phyloP scores from a whole-genome alignment of 1,284 basidiomycete species.

The Fistulina hepatica region DNA sequence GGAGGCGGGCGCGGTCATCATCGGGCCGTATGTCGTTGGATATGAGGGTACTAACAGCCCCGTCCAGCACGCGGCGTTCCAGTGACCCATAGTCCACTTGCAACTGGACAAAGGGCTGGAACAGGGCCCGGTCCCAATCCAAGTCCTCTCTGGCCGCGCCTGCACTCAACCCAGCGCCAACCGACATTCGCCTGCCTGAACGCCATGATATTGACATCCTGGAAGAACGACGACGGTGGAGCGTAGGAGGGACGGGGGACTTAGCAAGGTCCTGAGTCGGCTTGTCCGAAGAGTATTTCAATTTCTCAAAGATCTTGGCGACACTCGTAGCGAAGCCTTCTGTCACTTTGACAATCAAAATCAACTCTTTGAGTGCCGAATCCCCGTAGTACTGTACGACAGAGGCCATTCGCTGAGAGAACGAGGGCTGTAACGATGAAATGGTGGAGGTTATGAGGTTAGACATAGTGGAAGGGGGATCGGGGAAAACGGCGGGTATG shows the following conservation, averaged over 20 bases:
- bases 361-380: slow-evolving; percentile 55
- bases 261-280: slow-evolving; percentile 20
- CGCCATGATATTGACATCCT: slow-evolving; percentile 68
- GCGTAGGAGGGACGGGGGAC: slow-evolving; percentile 17
- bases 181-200: slow-evolving; percentile 19
- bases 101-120: slow-evolving; percentile 85
- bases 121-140: slow-evolving; percentile 83
- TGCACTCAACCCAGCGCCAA: slow-evolving; percentile 19
- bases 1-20: slow-evolving; percentile 48
- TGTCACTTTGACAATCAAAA: slow-evolving; percentile 59
- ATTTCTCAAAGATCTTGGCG: slow-evolving; percentile 69
- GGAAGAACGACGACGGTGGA: slow-evolving; percentile 41
- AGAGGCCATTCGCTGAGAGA: slow-evolving; percentile 63
- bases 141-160: slow-evolving; percentile 30
- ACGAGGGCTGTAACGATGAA: slow-evolving; percentile 67
- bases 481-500: slow-evolving; percentile 73
- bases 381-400: slow-evolving; percentile 56
- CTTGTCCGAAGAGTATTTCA: slow-evolving; percentile 35
- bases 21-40: slow-evolving; percentile 29
- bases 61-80: slow-evolving; percentile 59
- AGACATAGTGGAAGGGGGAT: slow-evolving; percentile 64
- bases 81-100: slow-evolving; percentile 74
- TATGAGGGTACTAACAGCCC: slow-evolving; percentile 39
- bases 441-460: slow-evolving; percentile 74
- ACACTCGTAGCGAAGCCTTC: slow-evolving; percentile 70